Evolutionary conservation across 2,329 filamentous ascomycete species (phyloP).

Genomic region (Cryphonectria naterciae): DNA sequence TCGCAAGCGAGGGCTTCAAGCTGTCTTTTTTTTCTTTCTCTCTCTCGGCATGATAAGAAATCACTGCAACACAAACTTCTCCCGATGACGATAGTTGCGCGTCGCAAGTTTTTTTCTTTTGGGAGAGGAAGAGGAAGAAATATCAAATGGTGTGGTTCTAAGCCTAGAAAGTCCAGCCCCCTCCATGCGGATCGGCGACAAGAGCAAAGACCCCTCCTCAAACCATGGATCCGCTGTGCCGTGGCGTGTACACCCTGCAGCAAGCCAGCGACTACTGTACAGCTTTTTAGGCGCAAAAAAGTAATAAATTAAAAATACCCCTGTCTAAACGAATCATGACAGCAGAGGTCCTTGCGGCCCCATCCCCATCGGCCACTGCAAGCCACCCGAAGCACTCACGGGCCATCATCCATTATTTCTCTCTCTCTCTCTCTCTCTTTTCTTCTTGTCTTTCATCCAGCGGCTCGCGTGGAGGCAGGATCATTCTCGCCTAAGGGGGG

Average conservation of each 20-base stretch:
- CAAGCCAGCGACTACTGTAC: background rate
- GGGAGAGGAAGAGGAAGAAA: background rate
- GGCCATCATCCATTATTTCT: background rate
- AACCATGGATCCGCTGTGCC: conserved; percentile 4
- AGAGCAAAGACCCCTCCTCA: background rate
- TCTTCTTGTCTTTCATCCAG: background rate
- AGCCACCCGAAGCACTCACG: background rate
- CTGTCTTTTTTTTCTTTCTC: background rate
- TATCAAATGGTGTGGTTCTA: background rate
- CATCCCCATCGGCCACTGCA: background rate
- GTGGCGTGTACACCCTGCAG: background rate
- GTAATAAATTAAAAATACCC: background rate
- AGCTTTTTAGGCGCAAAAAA: conserved; percentile 5
- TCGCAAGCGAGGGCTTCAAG: background rate
- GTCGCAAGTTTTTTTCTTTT: background rate
- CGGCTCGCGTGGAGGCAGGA: background rate
- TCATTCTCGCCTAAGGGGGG: background rate
- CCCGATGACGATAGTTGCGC: background rate
- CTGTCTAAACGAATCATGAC: conserved; percentile 1
- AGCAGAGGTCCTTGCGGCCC: background rate
- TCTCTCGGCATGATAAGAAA: background rate
- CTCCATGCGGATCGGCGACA: too few relatives aligned
- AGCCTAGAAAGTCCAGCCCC: background rate
- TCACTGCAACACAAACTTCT: background rate
- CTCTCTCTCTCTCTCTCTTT: too few relatives aligned